A percentile compares a stretch with the other conserved stretches of the same genome.
These are phyloP conservation scores for Porogramme epimiltina DNA, from an alignment of 1,284 basidiomycete species.

Conservation along the genomic window DNA sequence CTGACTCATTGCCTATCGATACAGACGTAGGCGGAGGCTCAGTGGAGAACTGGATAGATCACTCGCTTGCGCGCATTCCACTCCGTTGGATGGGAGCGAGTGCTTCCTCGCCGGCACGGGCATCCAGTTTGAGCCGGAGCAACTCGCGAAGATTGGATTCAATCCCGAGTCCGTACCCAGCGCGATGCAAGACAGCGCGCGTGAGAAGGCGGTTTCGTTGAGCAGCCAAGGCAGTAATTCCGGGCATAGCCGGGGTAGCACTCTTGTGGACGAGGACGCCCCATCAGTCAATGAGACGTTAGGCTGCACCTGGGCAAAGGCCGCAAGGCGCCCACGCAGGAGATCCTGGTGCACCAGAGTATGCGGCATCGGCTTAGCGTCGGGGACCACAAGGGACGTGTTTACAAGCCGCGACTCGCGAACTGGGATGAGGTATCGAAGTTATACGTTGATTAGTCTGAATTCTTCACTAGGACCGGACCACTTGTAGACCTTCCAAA, in stretches of 20 bases:
- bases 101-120: slow-evolving; percentile 45
- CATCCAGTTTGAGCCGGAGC: slow-evolving; percentile 41
- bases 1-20: too few species aligned
- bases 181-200: neutral
- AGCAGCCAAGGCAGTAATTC: neutral
- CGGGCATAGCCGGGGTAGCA: too few species aligned
- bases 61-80: slow-evolving; percentile 60
- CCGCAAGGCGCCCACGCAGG: slow-evolving; percentile 45
- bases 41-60: slow-evolving; percentile 49
- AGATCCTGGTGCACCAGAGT: slow-evolving; percentile 46
- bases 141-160: slow-evolving; percentile 50
- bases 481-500: too few species aligned
- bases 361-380: slow-evolving; percentile 52
- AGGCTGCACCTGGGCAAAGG: slow-evolving; percentile 52
- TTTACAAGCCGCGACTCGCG: slow-evolving; percentile 47
- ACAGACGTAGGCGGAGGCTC: slow-evolving; percentile 60
- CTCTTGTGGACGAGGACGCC: too few species aligned
- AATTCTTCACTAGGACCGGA: too few species aligned
- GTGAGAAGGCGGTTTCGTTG: neutral
- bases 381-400: slow-evolving; percentile 34
- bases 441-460: slow-evolving; percentile 14
- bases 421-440: slow-evolving; percentile 36
- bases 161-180: slow-evolving; percentile 33
- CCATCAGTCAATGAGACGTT: too few species aligned
- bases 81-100: slow-evolving; percentile 68